Percentiles rank a stretch among this genome's conserved stretches.
phyloP scores from a whole-genome alignment of 345 rosid species.

The Moringa oleifera region DNA sequence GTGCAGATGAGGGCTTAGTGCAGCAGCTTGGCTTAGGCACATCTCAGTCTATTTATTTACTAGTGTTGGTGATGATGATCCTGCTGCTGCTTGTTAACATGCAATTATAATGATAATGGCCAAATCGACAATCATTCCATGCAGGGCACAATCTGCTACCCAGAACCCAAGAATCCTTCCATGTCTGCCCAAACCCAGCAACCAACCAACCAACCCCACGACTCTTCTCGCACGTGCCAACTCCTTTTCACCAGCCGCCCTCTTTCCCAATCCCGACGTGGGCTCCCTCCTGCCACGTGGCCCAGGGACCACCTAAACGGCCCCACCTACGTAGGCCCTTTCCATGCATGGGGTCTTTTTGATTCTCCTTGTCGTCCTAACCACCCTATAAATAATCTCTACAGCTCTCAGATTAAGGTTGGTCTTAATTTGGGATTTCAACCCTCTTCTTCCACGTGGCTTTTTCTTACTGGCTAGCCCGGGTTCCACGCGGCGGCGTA shows the following conservation, averaged over 20 bases:
- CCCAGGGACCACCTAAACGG: constrained; percentile 5
- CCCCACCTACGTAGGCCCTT: neutral
- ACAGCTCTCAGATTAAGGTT: no score
- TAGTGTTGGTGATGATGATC: no score
- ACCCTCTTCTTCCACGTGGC: neutral
- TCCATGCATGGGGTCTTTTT: no score
- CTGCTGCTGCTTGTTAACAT: no score
- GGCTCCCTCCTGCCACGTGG: constrained; percentile 28
- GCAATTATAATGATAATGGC: neutral
- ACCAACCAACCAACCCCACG: constrained; percentile 12
- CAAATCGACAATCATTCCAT: constrained; percentile 42
- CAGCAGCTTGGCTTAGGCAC: no score
- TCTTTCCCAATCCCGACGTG: constrained; percentile 14
- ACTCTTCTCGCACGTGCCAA: constrained; percentile 34
- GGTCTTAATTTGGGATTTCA: no score
- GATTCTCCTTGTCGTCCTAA: no score
- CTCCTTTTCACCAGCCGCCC: constrained; percentile 33
- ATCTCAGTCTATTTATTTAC: no score
- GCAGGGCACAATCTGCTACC: constrained; percentile 61
- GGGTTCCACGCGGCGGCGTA: neutral
- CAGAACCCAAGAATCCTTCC: constrained; percentile 57
- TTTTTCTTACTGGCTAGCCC: neutral
- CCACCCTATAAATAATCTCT: no score
- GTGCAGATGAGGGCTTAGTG: no score
- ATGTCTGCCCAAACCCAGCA: constrained; percentile 71